These are phyloP conservation scores for Phanerodontia chrysosporium DNA, from an alignment of 768 basidiomycete genomes.

Conservation along the genomic window DNA sequence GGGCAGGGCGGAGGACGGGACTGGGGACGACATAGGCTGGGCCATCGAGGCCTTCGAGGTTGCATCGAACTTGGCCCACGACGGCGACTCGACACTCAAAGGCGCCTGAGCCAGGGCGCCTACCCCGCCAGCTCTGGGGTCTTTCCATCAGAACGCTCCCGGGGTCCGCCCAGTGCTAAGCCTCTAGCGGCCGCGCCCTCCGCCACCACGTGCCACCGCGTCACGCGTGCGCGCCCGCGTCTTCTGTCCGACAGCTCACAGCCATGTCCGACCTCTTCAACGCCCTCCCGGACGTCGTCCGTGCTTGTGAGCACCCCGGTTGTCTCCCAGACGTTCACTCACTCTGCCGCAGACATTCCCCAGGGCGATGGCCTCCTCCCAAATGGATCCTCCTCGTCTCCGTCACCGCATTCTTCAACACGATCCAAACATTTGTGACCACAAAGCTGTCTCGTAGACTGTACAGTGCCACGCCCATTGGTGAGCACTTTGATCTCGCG, in stretches of 20 bases:
- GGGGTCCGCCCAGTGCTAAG: too few relatives aligned
- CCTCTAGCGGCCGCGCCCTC: too few relatives aligned
- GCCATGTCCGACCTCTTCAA: not conserved
- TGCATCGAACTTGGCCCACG: constrained; percentile 20
- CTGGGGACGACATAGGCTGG: constrained; percentile 23
- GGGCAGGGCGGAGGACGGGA: constrained; percentile 13
- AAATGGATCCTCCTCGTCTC: constrained; percentile 85
- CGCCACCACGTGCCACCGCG: not conserved
- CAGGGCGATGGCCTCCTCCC: constrained; percentile 69
- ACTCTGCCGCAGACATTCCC: constrained; percentile 41
- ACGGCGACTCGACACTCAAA: not conserved
- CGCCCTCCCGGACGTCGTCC: not conserved
- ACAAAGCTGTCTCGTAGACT: constrained; percentile 73
- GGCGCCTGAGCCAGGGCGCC: constrained; percentile 2
- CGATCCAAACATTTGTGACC: constrained; percentile 75
- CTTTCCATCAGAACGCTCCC: not conserved
- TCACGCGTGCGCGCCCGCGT: not conserved
- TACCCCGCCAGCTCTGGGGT: too few relatives aligned
- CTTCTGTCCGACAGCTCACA: not conserved
- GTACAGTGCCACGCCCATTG: constrained; percentile 48
- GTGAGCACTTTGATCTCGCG: constrained; percentile 16
- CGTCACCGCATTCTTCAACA: constrained; percentile 78
- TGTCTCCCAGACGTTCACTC: not conserved
- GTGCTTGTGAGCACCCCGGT: not conserved
- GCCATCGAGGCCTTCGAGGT: constrained; percentile 26